A percentile compares a stretch with the other conserved stretches of the same genome.
Conservation (phyloP, 2,329 filamentous ascomycete species). For the Pleoardoris graminearum region DNA sequence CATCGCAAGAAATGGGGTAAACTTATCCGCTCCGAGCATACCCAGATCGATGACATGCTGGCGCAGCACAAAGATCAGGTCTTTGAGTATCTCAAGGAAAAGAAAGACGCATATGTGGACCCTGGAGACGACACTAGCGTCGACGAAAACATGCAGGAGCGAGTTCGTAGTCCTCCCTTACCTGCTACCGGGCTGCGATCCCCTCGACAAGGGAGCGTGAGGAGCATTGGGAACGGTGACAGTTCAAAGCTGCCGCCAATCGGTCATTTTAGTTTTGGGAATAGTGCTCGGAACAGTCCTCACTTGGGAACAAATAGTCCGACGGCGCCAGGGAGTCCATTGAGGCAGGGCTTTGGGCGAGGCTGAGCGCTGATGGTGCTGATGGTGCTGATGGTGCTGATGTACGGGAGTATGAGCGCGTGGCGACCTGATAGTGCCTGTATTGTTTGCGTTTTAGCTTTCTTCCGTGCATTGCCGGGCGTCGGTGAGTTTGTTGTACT, state of each 20-base stretch:
- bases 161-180: conserved; percentile 29
- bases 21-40: conserved; percentile 52
- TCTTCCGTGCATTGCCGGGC: conserved; percentile 4
- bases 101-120: conserved; percentile 47
- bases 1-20: conserved; percentile 61
- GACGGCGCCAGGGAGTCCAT: conserved; percentile 28
- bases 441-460: neutral
- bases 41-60: conserved; percentile 61
- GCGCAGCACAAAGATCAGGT: conserved; percentile 56
- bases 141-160: conserved; percentile 11
- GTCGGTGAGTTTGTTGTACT: neutral
- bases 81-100: conserved; percentile 49
- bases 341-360: conserved; percentile 29
- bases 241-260: conserved; percentile 24
- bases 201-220: conserved; percentile 18
- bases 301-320: conserved; percentile 12
- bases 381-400: neutral
- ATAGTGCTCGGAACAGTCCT: conserved; percentile 7
- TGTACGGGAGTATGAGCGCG: too few species aligned
- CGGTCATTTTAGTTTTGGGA: conserved; percentile 33
- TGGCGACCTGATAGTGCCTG: too few species aligned
- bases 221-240: conserved; percentile 18
- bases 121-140: conserved; percentile 18
- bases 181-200: conserved; percentile 15
- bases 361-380: neutral